These are phyloP conservation scores for Holtermanniella nyarrowii DNA, from an alignment of 768 basidiomycete genomes.

Conservation along the genomic window DNA sequence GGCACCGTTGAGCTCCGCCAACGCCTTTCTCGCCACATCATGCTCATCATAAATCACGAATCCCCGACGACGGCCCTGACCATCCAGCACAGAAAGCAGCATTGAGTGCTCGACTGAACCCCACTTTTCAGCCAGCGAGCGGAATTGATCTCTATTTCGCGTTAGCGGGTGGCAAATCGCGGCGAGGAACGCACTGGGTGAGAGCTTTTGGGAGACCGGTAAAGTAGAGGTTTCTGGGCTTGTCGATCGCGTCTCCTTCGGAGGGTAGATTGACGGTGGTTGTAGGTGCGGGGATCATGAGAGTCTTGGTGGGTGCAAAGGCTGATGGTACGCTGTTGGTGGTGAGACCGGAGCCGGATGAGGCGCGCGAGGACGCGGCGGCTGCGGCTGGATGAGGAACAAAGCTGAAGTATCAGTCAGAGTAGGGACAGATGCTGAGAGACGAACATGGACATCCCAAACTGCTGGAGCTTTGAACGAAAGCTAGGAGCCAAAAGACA, in stretches of 20 bases:
- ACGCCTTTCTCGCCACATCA: neutral
- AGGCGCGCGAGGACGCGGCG: no score
- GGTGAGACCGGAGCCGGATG: neutral
- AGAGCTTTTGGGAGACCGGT: slow-evolving; percentile 24
- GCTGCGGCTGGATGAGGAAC: neutral
- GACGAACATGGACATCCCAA: neutral
- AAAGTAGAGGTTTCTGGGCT: slow-evolving; percentile 28
- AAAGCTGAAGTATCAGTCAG: neutral
- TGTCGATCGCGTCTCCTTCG: no score
- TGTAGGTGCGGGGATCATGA: no score
- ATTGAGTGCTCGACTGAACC: slow-evolving; percentile 29
- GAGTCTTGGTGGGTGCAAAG: neutral
- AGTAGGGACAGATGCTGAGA: neutral
- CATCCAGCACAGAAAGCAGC: slow-evolving; percentile 28
- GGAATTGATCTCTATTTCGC: slow-evolving; percentile 26
- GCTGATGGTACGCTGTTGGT: neutral
- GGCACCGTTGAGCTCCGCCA: neutral
- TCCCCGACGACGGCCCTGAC: slow-evolving; percentile 15
- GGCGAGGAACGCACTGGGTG: slow-evolving; percentile 17
- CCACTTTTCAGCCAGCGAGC: slow-evolving; percentile 12
- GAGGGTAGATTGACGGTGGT: no score
- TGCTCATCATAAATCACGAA: neutral
- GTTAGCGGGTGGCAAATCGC: no score
- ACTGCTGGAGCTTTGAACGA: neutral
- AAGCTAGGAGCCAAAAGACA: neutral